phyloP scores from a whole-genome alignment of 441 rosid species.

The Populus trichocarpa region DNA sequence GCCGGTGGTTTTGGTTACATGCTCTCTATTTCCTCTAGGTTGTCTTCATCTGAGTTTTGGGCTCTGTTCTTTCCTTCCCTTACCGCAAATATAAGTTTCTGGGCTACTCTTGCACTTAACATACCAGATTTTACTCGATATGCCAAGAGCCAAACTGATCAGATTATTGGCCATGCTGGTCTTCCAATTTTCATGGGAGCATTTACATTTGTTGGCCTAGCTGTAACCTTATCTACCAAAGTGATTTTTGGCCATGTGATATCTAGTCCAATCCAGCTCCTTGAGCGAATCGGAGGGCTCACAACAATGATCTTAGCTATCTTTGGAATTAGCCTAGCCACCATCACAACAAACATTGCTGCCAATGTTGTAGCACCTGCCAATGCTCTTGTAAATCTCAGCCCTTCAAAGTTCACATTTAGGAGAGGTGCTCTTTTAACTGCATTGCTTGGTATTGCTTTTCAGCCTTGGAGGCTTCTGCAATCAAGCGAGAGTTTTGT shows the following conservation, averaged over 20 bases:
- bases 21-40: constrained; percentile 63
- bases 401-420: constrained; percentile 73
- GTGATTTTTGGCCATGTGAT: constrained; percentile 77
- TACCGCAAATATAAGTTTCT: constrained; percentile 90
- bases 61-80: constrained; percentile 80
- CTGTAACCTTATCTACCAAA: constrained; percentile 71
- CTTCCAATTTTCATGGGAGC: constrained; percentile 87
- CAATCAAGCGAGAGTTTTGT: constrained; percentile 92
- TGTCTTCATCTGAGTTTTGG: constrained; percentile 72
- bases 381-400: constrained; percentile 78
- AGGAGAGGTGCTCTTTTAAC: constrained; percentile 72
- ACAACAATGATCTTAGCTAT: constrained; percentile 58
- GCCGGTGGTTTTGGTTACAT: constrained; percentile 78
- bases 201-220: constrained; percentile 83
- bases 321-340: constrained; percentile 71
- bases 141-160: constrained; percentile 71
- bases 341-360: constrained; percentile 83
- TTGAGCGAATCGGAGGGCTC: constrained; percentile 66
- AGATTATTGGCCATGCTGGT: constrained; percentile 75
- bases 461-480: constrained; percentile 84
- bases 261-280: constrained; percentile 75
- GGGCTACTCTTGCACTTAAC: constrained; percentile 92
- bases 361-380: constrained; percentile 92
- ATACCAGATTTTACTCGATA: constrained; percentile 86
- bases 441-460: constrained; percentile 71